phyloP scores from a whole-genome alignment of 805 yeast genomes.

The Lipomyces lipofer region DNA sequence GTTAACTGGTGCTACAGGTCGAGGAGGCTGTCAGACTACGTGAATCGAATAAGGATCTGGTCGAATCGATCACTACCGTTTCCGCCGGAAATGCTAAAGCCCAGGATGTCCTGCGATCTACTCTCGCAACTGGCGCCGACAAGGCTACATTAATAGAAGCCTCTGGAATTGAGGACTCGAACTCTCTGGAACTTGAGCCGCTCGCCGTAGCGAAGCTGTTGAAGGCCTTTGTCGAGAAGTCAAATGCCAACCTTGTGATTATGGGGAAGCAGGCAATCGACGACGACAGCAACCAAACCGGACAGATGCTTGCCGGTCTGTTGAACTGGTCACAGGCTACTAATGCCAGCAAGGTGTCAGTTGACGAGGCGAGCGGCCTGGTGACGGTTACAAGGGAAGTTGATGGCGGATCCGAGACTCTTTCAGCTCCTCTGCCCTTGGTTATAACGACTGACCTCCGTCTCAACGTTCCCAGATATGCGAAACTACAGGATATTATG shows the following conservation, averaged over 20 bases:
- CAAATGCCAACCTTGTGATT: conserved; percentile 74
- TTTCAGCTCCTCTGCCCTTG: conserved; percentile 76
- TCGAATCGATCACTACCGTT: conserved; percentile 85
- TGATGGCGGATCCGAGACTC: conserved; percentile 90
- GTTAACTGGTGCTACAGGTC: too few relatives aligned
- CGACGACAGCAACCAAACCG: conserved; percentile 92
- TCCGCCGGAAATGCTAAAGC: conserved; percentile 85
- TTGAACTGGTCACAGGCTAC: conserved; percentile 97
- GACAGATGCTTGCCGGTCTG: conserved; percentile 93
- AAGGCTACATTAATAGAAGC: conserved; percentile 77
- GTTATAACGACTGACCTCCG: conserved; percentile 91
- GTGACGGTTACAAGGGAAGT: conserved; percentile 84
- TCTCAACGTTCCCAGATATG: conserved; percentile 92
- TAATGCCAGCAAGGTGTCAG: conserved; percentile 80
- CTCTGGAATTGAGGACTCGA: conserved; percentile 42
- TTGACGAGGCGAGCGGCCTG: conserved; percentile 46
- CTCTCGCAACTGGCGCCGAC: conserved; percentile 95
- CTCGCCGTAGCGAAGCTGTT: conserved; percentile 85
- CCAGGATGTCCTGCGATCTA: conserved; percentile 83
- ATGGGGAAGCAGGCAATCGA: conserved; percentile 97
- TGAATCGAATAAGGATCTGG: conserved; percentile 61
- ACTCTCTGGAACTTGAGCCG: conserved; percentile 61
- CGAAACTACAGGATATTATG: conserved; percentile 95
- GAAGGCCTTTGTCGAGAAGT: conserved; percentile 66
- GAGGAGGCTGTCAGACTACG: conserved; percentile 87